These are phyloP conservation scores for Sabuloglossum arenarium DNA, from an alignment of 495 filamentous ascomycete species.

Conservation along the genomic window DNA sequence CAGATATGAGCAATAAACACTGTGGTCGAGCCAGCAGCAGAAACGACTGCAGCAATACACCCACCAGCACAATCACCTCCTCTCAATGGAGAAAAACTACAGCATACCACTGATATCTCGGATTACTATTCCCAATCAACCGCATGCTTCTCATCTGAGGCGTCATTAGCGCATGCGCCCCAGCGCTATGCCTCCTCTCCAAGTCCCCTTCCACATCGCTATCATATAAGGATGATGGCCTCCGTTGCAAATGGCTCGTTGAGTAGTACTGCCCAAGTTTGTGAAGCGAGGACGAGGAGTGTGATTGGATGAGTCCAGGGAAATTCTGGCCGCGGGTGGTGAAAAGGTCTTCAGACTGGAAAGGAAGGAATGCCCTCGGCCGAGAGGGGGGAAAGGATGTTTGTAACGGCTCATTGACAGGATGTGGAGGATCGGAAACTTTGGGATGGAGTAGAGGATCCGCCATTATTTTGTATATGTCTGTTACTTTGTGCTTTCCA, in stretches of 20 bases:
- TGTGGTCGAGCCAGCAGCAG: no score
- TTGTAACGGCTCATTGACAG: not conserved
- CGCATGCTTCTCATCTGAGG: constrained; percentile 57
- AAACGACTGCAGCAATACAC: not conserved
- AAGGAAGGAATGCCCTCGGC: constrained; percentile 8
- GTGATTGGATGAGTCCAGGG: constrained; percentile 12
- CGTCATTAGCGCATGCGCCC: constrained; percentile 31
- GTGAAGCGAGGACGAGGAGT: constrained; percentile 11
- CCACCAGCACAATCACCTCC: not conserved
- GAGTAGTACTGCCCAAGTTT: constrained; percentile 4
- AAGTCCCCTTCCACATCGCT: not conserved
- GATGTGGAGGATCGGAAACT: not conserved
- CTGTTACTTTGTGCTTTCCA: no score
- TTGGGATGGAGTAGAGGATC: no score
- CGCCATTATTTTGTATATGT: no score
- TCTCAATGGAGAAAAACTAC: not conserved
- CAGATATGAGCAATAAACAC: not conserved
- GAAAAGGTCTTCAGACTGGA: constrained; percentile 10
- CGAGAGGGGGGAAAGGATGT: not conserved
- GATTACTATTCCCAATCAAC: constrained; percentile 57
- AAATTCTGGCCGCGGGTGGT: constrained; percentile 16
- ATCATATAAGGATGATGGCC: not conserved
- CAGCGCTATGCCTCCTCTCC: constrained; percentile 16
- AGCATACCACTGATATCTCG: constrained; percentile 39
- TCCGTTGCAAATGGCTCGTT: not conserved